Evolutionary conservation across 257 asterid genomes (phyloP).

Genomic region (Leptodermis oblonga): DNA sequence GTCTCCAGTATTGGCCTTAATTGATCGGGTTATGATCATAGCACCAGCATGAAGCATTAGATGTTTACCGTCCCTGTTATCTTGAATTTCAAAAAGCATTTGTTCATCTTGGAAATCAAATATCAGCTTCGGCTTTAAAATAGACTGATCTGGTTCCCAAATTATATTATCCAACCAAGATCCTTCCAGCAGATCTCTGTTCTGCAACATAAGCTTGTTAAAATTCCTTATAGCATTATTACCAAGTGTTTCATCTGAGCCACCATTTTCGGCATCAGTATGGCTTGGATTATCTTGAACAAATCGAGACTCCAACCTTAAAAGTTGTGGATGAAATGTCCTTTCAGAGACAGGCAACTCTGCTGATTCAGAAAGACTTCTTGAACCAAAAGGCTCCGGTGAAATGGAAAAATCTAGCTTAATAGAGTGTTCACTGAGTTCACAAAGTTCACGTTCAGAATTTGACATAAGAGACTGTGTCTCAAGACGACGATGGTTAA

Average conservation of each 20-base stretch:
- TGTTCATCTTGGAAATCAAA: constrained; percentile 93
- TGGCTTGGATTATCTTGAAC: constrained; percentile 34
- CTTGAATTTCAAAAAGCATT: constrained; percentile 92
- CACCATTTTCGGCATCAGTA: constrained; percentile 38
- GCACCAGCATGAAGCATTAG: constrained; percentile 91
- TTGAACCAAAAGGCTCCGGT: constrained; percentile 68
- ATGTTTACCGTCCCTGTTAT: constrained; percentile 52
- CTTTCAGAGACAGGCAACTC: constrained; percentile 25
- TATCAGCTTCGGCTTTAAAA: constrained; percentile 73
- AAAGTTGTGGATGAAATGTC: constrained; percentile 74
- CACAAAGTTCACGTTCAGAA: constrained; percentile 35
- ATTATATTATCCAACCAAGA: constrained; percentile 81
- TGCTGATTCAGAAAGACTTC: constrained; percentile 23
- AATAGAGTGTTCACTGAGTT: constrained; percentile 33
- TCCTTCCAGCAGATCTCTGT: constrained; percentile 72
- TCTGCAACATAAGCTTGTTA: constrained; percentile 64
- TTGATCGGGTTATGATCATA: constrained; percentile 68
- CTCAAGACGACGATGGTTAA: constrained; percentile 33
- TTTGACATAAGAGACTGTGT: constrained; percentile 28
- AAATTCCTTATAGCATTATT: constrained; percentile 60
- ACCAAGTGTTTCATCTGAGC: constrained; percentile 35
- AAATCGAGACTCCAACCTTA: constrained; percentile 66
- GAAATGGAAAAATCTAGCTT: constrained; percentile 33
- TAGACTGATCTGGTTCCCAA: constrained; percentile 73
- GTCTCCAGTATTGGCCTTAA: constrained; percentile 51